Base-by-base conservation (phyloP, 139 green algal genomes). In the Zygnema cylindricum region DNA sequence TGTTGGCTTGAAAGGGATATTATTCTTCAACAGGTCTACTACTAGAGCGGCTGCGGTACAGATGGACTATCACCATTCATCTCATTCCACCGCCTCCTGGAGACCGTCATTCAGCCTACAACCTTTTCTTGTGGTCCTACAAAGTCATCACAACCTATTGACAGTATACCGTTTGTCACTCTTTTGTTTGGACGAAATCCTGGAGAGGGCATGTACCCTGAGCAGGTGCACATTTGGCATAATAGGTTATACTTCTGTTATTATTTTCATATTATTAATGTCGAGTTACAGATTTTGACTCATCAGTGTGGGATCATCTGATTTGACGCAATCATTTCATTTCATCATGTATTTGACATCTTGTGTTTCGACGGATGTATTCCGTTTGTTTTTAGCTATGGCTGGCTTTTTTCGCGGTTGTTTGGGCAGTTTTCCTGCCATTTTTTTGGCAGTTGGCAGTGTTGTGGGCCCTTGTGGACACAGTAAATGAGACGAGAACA, bases 1-100 rank as follows among this genome's bases (percentile, higher is more conserved):
- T n/a, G n/a, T n/a, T n/a, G n/a, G n/a, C n/a, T n/a, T n/a, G n/a
- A n/a, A n/a, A n/a, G n/a, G n/a, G n/a, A n/a, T n/a, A n/a, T n/a
- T n/a, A n/a, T n/a, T n/a, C n/a, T n/a, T n/a, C n/a, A n/a, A n/a
- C 77, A 85, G 77, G 81, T 23, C 11, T 85, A 11, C 77, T 85
- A 21, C 77, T 85, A 7, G 3, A 49, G 35, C 54, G 32, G 35
- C 38, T 85, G 32, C 35, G 77, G 32, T 38, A 36, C 38, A 7
- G 38, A 2, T 85, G 77, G 77, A 36, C 54, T 22, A 55, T 85
- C 7, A 16, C 77, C 35, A 85, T 85, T 55, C 22, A 85, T 55
- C 77, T 3, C 41, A 54, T 85, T 43, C 77, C 77, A 25, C 11
- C 11, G 32, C 38, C 22, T 7, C 41, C 77, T 11, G 38, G 71